These are phyloP conservation scores for Zymoseptoria pseudotritici DNA, from an alignment of 2,329 filamentous ascomycete species.

Conservation along the genomic window DNA sequence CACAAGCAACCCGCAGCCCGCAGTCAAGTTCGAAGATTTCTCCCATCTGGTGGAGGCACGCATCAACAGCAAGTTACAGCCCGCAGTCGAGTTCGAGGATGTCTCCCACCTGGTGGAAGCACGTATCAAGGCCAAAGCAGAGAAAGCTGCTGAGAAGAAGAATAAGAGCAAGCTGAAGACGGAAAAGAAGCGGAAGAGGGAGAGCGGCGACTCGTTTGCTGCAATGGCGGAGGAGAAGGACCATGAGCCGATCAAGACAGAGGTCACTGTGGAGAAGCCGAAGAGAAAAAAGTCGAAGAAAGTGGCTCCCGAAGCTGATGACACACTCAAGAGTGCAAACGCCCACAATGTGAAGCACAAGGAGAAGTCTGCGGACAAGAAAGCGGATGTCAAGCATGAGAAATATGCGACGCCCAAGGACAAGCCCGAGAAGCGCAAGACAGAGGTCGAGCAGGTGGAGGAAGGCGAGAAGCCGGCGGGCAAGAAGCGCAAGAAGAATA, in stretches of 20 bases:
- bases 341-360: not conserved
- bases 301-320: not conserved
- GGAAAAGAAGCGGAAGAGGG: slow-evolving; percentile 31
- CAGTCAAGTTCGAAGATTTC: not conserved
- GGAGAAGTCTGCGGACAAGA: not conserved
- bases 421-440: not conserved
- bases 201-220: slow-evolving; percentile 21
- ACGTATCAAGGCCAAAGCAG: slow-evolving; percentile 26
- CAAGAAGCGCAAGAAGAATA: slow-evolving; percentile 1
- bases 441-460: not conserved
- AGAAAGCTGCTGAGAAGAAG: slow-evolving; percentile 15
- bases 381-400: not conserved
- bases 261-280: not conserved
- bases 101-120: slow-evolving; percentile 25
- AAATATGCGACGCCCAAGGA: not conserved
- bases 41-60: not conserved
- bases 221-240: not conserved
- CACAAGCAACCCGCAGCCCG: not conserved
- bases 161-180: slow-evolving; percentile 6
- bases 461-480: not conserved
- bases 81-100: slow-evolving; percentile 24
- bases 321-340: not conserved
- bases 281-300: not conserved
- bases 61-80: not conserved
- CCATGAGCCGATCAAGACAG: not conserved